A percentile compares a stretch with the other conserved stretches of the same genome.
These are phyloP conservation scores for Flammula alnicola DNA, from an alignment of 1,284 basidiomycete species.

Conservation along the genomic window DNA sequence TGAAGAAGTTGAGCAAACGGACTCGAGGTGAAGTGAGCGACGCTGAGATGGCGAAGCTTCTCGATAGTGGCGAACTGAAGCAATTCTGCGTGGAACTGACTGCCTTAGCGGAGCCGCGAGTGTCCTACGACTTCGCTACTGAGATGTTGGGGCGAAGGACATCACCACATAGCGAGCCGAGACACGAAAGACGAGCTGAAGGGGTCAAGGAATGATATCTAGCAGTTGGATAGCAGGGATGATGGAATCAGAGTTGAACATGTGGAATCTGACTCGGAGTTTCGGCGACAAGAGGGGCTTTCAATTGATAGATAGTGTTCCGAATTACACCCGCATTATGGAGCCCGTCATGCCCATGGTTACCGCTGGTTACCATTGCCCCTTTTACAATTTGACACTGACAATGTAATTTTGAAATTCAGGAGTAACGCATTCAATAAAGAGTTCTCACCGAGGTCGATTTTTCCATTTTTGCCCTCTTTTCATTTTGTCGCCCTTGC, in stretches of 20 bases:
- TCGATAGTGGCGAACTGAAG: slow-evolving; percentile 40
- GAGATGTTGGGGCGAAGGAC: slow-evolving; percentile 10
- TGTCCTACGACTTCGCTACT: slow-evolving; percentile 29
- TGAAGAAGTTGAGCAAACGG: slow-evolving; percentile 39
- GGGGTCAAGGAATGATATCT: slow-evolving; percentile 16
- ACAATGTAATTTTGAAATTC: no score
- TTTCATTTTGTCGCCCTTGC: slow-evolving; percentile 3
- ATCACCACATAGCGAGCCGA: slow-evolving; percentile 9
- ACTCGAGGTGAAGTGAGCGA: slow-evolving; percentile 32
- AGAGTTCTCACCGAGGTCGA: background rate
- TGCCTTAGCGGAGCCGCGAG: slow-evolving; percentile 29
- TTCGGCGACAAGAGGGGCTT: background rate
- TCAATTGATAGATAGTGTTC: background rate
- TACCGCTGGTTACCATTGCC: slow-evolving; percentile 1
- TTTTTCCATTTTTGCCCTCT: slow-evolving; percentile 2
- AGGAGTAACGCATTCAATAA: no score
- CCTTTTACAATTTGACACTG: background rate
- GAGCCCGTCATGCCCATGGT: slow-evolving; percentile 6
- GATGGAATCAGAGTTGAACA: background rate
- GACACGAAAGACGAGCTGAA: slow-evolving; percentile 17
- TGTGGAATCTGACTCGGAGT: background rate
- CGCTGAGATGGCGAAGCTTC: slow-evolving; percentile 33
- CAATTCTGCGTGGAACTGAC: slow-evolving; percentile 47
- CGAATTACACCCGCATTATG: slow-evolving; percentile 5
- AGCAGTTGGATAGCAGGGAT: slow-evolving; percentile 4